phyloP scores from a whole-genome alignment of 2,329 filamentous ascomycete genomes.

The Xylaria sp. region DNA sequence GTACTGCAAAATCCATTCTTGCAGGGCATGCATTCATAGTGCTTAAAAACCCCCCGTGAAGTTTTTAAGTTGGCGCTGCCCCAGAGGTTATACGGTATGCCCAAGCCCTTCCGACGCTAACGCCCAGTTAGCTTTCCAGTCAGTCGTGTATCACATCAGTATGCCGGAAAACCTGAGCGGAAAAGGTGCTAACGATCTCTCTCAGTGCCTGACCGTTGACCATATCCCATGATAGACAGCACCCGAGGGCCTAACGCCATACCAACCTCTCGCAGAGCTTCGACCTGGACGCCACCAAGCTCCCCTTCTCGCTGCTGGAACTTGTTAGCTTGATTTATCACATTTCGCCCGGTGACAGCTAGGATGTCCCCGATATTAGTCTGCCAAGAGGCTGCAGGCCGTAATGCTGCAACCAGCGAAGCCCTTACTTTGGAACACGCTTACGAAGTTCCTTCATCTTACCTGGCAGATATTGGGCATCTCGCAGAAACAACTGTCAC shows the following conservation, averaged over 20 bases:
- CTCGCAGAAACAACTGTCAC: constrained; percentile 24
- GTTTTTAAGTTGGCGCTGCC: not conserved
- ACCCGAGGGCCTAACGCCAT: not conserved
- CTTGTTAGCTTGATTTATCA: constrained; percentile 32
- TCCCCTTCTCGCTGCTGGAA: constrained; percentile 18
- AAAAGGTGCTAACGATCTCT: constrained; percentile 18
- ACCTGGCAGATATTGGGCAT: constrained; percentile 18
- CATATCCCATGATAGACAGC: constrained; percentile 9
- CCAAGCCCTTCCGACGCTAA: not conserved
- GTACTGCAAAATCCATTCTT: constrained; percentile 74
- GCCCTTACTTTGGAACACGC: constrained; percentile 24
- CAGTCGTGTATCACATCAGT: not conserved
- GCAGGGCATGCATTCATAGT: constrained; percentile 65
- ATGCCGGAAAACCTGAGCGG: not conserved
- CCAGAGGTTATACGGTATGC: constrained; percentile 18
- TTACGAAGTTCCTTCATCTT: constrained; percentile 18
- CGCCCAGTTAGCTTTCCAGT: not conserved
- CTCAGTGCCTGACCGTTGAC: constrained; percentile 18
- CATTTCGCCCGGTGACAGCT: constrained; percentile 19
- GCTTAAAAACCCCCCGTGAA: constrained; percentile 44
- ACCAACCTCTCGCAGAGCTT: constrained; percentile 1
- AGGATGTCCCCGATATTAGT: constrained; percentile 27
- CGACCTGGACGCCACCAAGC: constrained; percentile 20
- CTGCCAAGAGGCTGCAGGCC: constrained; percentile 29
- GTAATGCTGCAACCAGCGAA: constrained; percentile 21